Evolutionary conservation across 345 rosid species (phyloP), one percentile per base, ranked within the genome.

Genomic region (Linum trigynum): DNA sequence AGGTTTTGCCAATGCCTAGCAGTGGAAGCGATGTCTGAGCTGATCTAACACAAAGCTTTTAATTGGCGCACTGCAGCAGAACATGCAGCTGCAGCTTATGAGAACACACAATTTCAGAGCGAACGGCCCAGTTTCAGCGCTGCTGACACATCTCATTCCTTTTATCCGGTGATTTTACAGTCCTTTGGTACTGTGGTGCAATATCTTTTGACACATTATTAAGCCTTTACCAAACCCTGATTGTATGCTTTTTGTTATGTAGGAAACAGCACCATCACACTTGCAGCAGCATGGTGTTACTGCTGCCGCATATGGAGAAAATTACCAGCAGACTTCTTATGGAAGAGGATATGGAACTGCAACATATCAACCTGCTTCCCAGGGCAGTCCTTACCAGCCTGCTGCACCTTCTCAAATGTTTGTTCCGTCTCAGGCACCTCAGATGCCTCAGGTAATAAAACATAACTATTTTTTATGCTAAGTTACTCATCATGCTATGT

Each of bases 361-460:
- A 1, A 17, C 67, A 39, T 72, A 67, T 39, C 76, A 59, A 16
- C 60, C 66, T 37, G 57, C 58, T 10, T 14, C 65, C 37, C 70
- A 61, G 35, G 62, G 61, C 51, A 45, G 70, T 45, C 55, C 56
- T 56, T 58, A 57, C 64, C 73, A 38, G 61, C 48, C 67, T 58
- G 57, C 55, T 37, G 48, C 68, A 55, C 67, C 62, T 7, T 14
- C 57, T 23, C 67, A 63, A 51, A 84, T 86, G 83, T 86, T 78
- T 76, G 75, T 92, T 81, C 96, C 90, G 70, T 79, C 86, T n/a
- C 86, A 71, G 64, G 71, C 84, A 59, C 80, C 85, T 76, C 87
- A 78, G 71, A 76, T 71, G 61, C 71, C 78, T 10, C 89, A 81
- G 95, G 97, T 95, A 81, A 66, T 57, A 23, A 23, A 23, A 23